Evolutionary conservation across 2,329 filamentous ascomycete genomes (phyloP), one percentile per base, ranked within the genome.

Genomic region (Elsinoe necatrix): DNA sequence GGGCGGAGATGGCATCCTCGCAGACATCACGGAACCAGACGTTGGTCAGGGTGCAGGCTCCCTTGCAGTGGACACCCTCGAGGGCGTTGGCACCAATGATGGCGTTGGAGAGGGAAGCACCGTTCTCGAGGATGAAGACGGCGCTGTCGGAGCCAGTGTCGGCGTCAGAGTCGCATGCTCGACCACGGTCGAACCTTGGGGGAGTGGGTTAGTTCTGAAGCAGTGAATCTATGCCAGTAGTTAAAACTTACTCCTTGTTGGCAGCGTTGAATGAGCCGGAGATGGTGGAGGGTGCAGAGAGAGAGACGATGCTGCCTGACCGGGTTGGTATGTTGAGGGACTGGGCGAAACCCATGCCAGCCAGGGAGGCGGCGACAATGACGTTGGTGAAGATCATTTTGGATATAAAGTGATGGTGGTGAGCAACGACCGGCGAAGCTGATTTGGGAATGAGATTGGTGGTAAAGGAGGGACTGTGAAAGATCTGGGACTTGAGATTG

Each of bases 61-160:
- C 76, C 55, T 72, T 65, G 67, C 77, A 80, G 68, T 80, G 76
- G 29, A 80, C 72, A 55, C 73, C 77, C 66, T 78, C 77, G 34
- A 73, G 70, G 59, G 78, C 70, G 58, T 75, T 72, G n/a, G 70
- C 70, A 20, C 78, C 77, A 54, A 80, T 79, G 63, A 80, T 78
- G 64, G 76, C 77, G 62, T 80, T 80, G 61, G 71, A 74, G 29
- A 80, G 67, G 27, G 72, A 76, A 29, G 73, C 78, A 31, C 78
- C 78, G 50, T 74, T 69, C 65, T 75, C 70, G 55, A 81, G 69
- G 59, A 77, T 70, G 72, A 80, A 80, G 65, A 80, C 77, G 47
- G 78, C 75, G 51, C 73, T 66, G 0, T 64, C 63, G 54, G 76
- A 70, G 16, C 72, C 75, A 18, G 73, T 73, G 60, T 77, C 75